Percentiles rank a stretch among this genome's conserved stretches.
These are phyloP conservation scores for Rhodotorula paludigena DNA, from an alignment of 768 basidiomycete genomes.

Conservation along the genomic window DNA sequence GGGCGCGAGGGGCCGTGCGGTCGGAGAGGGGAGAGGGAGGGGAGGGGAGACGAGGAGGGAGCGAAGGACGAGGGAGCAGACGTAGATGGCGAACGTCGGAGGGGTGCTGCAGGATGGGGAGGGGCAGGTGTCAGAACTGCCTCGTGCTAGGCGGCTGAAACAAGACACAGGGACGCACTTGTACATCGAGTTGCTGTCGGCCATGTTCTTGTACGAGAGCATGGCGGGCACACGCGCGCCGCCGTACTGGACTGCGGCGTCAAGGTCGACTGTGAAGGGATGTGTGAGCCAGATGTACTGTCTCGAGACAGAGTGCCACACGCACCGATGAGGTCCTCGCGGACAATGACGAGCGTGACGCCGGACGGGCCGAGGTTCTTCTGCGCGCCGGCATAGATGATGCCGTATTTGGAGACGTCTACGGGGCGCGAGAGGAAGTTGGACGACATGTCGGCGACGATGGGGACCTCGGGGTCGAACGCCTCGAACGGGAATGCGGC, in stretches of 20 bases:
- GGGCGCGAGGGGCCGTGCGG: conserved; percentile 18
- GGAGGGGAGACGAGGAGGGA: conserved; percentile 49
- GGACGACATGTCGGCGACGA: conserved; percentile 92
- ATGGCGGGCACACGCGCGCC: conserved; percentile 69
- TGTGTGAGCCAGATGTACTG: neutral
- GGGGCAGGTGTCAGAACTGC: neutral
- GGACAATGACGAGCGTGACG: conserved; percentile 83
- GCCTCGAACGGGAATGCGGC: conserved; percentile 67
- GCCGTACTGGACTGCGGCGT: conserved; percentile 68
- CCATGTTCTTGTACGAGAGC: conserved; percentile 75
- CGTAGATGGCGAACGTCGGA: conserved; percentile 82
- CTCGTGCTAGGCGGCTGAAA: too few species aligned
- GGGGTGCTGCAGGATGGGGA: conserved; percentile 73
- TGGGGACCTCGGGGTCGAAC: conserved; percentile 54
- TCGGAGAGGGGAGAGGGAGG: conserved; percentile 29
- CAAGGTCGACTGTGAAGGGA: conserved; percentile 55
- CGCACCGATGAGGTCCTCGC: conserved; percentile 80
- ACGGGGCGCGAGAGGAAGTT: conserved; percentile 96
- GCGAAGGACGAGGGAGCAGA: conserved; percentile 76
- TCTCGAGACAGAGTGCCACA: neutral
- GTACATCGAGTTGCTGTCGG: conserved; percentile 59
- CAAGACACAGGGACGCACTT: conserved; percentile 11
- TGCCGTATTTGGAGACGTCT: conserved; percentile 63
- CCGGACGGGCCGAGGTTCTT: conserved; percentile 97
- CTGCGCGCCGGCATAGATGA: conserved; percentile 95